Evolutionary conservation across 1,284 basidiomycete species (phyloP).

Genomic region (Apiotrichum laibachii): DNA sequence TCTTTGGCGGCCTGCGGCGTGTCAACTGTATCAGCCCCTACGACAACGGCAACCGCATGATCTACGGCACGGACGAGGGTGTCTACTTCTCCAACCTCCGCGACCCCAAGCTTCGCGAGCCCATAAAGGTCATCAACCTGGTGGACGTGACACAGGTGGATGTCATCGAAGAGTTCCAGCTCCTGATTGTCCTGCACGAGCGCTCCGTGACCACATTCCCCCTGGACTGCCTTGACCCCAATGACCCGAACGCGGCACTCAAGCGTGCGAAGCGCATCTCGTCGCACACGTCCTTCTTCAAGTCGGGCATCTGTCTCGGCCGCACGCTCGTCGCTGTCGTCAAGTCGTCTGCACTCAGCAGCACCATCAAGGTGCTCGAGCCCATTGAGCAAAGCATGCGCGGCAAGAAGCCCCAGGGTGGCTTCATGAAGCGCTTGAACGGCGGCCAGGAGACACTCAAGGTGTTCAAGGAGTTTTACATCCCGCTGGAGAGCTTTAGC

Average conservation of each 20-base stretch:
- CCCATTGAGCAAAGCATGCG: conserved; percentile 88
- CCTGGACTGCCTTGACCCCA: conserved; percentile 77
- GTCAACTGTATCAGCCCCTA: conserved; percentile 95
- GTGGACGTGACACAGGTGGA: conserved; percentile 93
- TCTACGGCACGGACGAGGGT: conserved; percentile 95
- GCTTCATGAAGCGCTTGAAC: conserved; percentile 86
- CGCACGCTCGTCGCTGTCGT: conserved; percentile 96
- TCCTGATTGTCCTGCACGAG: conserved; percentile 94
- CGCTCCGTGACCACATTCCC: conserved; percentile 95
- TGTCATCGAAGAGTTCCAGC: conserved; percentile 92
- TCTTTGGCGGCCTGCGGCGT: conserved; percentile 76
- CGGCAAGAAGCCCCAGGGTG: conserved; percentile 76
- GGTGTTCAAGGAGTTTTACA: conserved; percentile 98
- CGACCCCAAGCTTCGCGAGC: conserved; percentile 69
- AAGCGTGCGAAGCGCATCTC: conserved; percentile 94
- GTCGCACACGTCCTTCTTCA: conserved; percentile 97
- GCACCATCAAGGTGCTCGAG: conserved; percentile 96
- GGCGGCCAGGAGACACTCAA: conserved; percentile 87
- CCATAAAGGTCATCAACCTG: conserved; percentile 84
- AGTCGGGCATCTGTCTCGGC: conserved; percentile 88
- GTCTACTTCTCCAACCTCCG: conserved; percentile 89
- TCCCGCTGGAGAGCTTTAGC: conserved; percentile 93
- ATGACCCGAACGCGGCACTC: conserved; percentile 83
- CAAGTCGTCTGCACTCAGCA: conserved; percentile 89
- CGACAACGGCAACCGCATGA: conserved; percentile 79